Base-by-base conservation (phyloP, 495 filamentous ascomycete species). In the Thozetella sp. region DNA sequence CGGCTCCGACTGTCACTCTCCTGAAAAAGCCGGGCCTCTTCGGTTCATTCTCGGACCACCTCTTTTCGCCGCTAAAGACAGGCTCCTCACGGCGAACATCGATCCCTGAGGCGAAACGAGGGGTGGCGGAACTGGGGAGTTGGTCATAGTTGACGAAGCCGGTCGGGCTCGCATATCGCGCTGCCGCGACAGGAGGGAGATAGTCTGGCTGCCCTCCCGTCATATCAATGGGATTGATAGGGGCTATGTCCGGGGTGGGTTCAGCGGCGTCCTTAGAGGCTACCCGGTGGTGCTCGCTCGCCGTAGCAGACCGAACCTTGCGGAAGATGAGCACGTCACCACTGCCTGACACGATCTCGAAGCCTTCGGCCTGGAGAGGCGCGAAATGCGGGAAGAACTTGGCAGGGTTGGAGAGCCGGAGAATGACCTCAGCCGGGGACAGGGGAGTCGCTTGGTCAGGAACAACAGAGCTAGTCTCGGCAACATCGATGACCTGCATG, bases 241-340 rank as follows among this genome's bases (percentile, higher is more conserved):
- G 58, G 2, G 66, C 23, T 10, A 34, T 26, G 0, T 30, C 12
- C 12, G 57, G 25, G 9, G 50, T 30, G 46, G 26, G 15, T 46
- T 22, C 6, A 40, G 22, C 15, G 23, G 54, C 25, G 24, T 46
- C 25, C 12, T 15, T 11, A 57, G 22, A 40, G 10, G 22, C 2
- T 26, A n/a, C 13, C 22, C 25, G 22, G 48, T 56, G 20, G 60
- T 46, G 30, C 57, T 59, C 0, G 55, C 23, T n/a, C 3, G 37
- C 58, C 15, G 62, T 55, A 12, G 61, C 55, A 11, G 74, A 74
- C 15, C 75, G 69, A 13, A 81, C 71, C 64, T 91, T 89, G 57
- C 84, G 84, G 64, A 93, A 92, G 0, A 95, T 83, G 19, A 93
- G 79, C 9, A 93, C 79, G 66, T 93, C 84, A 3, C 81, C 84